Conservation (phyloP, 2,329 filamentous ascomycete species). For the Ophiostoma populinum region DNA sequence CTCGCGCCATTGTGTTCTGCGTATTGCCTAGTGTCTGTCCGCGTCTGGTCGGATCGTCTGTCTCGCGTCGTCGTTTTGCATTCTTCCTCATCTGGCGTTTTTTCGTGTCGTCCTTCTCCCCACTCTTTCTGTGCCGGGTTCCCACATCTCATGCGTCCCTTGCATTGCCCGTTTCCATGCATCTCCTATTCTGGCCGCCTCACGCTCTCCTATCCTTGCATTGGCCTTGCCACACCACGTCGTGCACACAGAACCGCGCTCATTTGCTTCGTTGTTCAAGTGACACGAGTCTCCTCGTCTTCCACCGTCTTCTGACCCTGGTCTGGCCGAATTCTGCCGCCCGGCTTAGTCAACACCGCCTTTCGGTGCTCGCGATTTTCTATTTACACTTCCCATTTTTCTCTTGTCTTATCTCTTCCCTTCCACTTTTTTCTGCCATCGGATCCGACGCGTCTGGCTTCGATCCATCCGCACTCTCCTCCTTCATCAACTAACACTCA, state of each 20-base stretch:
- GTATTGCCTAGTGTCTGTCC: too few species aligned
- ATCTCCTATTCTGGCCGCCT: neutral
- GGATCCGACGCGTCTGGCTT: neutral
- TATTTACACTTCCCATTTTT: neutral
- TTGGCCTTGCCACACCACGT: neutral
- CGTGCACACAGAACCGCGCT: neutral
- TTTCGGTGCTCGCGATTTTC: neutral
- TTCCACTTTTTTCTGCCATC: neutral
- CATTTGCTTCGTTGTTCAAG: neutral
- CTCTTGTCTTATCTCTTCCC: neutral
- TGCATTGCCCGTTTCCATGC: neutral
- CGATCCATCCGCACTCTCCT: too few species aligned
- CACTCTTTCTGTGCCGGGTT: neutral
- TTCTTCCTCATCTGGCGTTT: too few species aligned
- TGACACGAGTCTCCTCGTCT: neutral
- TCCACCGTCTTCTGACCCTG: neutral
- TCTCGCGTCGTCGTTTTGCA: too few species aligned
- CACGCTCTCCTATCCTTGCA: too few species aligned
- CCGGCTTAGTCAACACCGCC: slow-evolving; percentile 2
- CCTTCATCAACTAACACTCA: slow-evolving; percentile 1
- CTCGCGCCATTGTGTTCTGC: too few species aligned
- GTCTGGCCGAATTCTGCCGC: neutral
- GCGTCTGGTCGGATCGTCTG: too few species aligned
- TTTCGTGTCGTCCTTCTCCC: neutral
- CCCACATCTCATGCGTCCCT: neutral